Evolutionary conservation across 306 rosid genomes (phyloP).

Genomic region (Pterocarpus santalinus): DNA sequence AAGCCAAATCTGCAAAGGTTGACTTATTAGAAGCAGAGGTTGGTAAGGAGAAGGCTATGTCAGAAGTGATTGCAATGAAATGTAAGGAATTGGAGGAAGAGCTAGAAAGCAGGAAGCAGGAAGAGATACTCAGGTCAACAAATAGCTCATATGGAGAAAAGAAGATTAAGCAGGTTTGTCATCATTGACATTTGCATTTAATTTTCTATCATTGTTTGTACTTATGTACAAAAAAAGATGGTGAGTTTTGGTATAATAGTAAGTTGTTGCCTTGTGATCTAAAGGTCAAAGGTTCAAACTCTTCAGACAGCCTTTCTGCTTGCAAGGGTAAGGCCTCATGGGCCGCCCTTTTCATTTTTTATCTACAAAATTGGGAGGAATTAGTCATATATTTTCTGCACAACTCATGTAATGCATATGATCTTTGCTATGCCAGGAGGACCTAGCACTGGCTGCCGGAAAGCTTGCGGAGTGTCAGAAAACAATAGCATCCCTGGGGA

Average conservation of each 20-base stretch:
- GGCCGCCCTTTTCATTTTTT: too few species aligned
- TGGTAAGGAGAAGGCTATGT: constrained; percentile 63
- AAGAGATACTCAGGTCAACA: constrained; percentile 58
- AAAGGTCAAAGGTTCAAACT: too few species aligned
- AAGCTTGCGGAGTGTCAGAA: constrained; percentile 96
- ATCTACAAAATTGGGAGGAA: constrained; percentile 23
- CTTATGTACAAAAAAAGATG: not conserved
- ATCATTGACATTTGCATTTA: constrained; percentile 33
- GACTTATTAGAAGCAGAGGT: constrained; percentile 66
- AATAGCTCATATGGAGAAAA: constrained; percentile 58
- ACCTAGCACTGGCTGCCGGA: constrained; percentile 84
- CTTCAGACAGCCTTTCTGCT: too few species aligned
- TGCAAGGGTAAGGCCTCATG: too few species aligned
- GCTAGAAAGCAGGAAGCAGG: constrained; percentile 48
- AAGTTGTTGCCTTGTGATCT: too few species aligned
- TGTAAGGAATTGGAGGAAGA: constrained; percentile 63
- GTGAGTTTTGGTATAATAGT: too few species aligned
- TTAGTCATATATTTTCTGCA: not conserved
- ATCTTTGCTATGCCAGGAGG: constrained; percentile 70
- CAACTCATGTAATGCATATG: constrained; percentile 29
- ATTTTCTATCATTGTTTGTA: constrained; percentile 27
- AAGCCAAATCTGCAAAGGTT: constrained; percentile 62
- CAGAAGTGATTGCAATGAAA: constrained; percentile 59
- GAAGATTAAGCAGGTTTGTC: constrained; percentile 85
- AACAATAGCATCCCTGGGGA: constrained; percentile 92